Conservation (phyloP, 352 stramenopile species). For the Aphanomyces astaci region DNA sequence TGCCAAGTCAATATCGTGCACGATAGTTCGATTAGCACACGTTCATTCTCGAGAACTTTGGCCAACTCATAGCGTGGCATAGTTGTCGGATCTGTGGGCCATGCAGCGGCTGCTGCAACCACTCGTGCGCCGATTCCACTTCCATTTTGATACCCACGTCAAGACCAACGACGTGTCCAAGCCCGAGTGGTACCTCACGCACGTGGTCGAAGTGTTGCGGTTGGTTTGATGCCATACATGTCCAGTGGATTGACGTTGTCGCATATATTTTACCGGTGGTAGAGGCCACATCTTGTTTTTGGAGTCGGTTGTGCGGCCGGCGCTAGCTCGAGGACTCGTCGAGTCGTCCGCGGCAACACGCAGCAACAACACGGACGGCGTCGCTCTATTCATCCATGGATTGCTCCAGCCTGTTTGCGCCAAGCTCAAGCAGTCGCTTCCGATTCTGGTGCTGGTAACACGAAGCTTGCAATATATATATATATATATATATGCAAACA, state of each 20-base stretch:
- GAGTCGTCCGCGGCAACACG: neutral
- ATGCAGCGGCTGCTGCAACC: slow-evolving; percentile 16
- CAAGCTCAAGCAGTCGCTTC: slow-evolving; percentile 5
- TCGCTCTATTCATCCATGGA: slow-evolving; percentile 10
- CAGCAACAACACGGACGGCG: neutral
- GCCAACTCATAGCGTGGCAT: too few relatives aligned
- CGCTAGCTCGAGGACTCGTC: neutral
- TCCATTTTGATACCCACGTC: slow-evolving; percentile 18
- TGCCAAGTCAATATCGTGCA: too few relatives aligned
- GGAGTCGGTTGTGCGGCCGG: neutral
- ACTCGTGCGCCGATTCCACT: slow-evolving; percentile 19
- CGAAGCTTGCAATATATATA: neutral
- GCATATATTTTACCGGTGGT: too few relatives aligned
- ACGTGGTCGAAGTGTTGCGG: slow-evolving; percentile 13
- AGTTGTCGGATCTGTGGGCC: slow-evolving; percentile 17
- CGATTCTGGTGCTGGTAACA: slow-evolving; percentile 4
- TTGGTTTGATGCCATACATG: too few relatives aligned
- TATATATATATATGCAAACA: too few relatives aligned
- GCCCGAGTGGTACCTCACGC: slow-evolving; percentile 22
- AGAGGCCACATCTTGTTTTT: slow-evolving; percentile 19
- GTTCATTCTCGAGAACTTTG: too few relatives aligned
- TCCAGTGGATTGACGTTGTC: too few relatives aligned
- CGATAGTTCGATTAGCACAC: too few relatives aligned
- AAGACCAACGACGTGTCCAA: slow-evolving; percentile 24
- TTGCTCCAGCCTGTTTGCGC: neutral